Base-by-base conservation (phyloP, 75 land plant species). In the Pinus albicaulis region DNA sequence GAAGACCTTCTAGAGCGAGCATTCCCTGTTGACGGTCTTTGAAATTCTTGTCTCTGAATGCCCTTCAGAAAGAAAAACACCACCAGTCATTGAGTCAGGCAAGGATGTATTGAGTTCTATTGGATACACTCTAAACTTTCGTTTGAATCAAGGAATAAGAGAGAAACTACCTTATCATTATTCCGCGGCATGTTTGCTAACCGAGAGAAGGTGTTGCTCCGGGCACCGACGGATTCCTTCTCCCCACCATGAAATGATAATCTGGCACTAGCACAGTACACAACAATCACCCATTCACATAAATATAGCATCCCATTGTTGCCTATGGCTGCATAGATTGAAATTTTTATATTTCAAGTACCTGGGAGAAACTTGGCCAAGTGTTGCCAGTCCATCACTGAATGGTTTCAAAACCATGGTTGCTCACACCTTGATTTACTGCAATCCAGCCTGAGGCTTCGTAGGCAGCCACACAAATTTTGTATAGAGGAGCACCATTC, bases 11-110 rank as follows among this genome's bases (percentile, higher is more conserved):
- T 52, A 77, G 68, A 76, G 41, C 59, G 16, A 15, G 59, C 3
- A 64, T 77, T 79, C 17, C 53, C 63, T 6, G 71, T 53, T 62
- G 38, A 62, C 26, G 41, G 83, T 55, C 80, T 77, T 56, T 73
- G 80, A 72, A 61, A 72, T 62, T 85, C 84, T 65, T 57, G 81
- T 59, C 79, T 85, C 80, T 87, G 73, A 55, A 76, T 76, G 55
- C 66, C 66, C 76, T 80, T 31, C 71, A 65, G 15, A 44, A 69
- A 70, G n/a, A 34, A 31, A 77, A 25, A 60, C 56, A 34, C 48
- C 16, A 25, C 52, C 56, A 25, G 14, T 38, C 15, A 36, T 34
- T 8, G 24, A 26, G 15, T 48, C 0, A 57, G 56, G 63, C 56
- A 70, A 44, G 53, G 56, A 81, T 56, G 22, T 19, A 55, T 19